Percentiles rank a stretch among this genome's conserved stretches.
phyloP scores from a whole-genome alignment of 1,284 basidiomycete genomes.

The Fomitopsis schrenkii region DNA sequence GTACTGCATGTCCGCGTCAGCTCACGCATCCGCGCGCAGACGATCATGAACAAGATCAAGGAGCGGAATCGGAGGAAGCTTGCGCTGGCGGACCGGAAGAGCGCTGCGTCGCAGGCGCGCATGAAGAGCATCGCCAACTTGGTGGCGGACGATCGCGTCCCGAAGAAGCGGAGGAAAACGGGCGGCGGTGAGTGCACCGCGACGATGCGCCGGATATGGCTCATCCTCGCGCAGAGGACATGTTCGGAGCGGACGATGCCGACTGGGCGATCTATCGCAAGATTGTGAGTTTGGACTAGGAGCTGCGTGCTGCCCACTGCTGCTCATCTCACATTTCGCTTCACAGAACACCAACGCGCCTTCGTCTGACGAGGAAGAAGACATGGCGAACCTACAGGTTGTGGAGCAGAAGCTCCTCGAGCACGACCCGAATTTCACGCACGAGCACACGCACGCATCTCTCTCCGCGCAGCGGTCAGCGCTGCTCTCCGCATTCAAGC shows the following conservation, averaged over 20 bases:
- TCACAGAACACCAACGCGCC: constrained; percentile 73
- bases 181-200: constrained; percentile 54
- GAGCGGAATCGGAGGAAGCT: constrained; percentile 80
- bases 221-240: constrained; percentile 63
- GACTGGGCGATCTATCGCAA: constrained; percentile 99
- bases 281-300: constrained; percentile 52
- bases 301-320: background rate
- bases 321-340: too few species aligned
- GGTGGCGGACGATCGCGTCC: constrained; percentile 77
- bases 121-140: constrained; percentile 97
- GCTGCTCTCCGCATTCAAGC: constrained; percentile 81
- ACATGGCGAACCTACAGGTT: constrained; percentile 65
- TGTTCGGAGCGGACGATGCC: constrained; percentile 92
- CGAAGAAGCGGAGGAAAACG: constrained; percentile 78
- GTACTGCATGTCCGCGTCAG: background rate
- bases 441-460: constrained; percentile 80
- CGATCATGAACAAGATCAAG: constrained; percentile 81
- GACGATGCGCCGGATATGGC: background rate
- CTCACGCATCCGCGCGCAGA: constrained; percentile 34
- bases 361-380: constrained; percentile 97
- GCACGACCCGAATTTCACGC: constrained; percentile 82
- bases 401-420: constrained; percentile 83
- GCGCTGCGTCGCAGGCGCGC: constrained; percentile 90
- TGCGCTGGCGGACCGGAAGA: constrained; percentile 87
- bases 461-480: constrained; percentile 75